Percentiles rank a stretch among this genome's conserved stretches.
These are phyloP conservation scores for Prasinococcaceae sp. DNA, from an alignment of 139 green algal genomes.

Conservation along the genomic window DNA sequence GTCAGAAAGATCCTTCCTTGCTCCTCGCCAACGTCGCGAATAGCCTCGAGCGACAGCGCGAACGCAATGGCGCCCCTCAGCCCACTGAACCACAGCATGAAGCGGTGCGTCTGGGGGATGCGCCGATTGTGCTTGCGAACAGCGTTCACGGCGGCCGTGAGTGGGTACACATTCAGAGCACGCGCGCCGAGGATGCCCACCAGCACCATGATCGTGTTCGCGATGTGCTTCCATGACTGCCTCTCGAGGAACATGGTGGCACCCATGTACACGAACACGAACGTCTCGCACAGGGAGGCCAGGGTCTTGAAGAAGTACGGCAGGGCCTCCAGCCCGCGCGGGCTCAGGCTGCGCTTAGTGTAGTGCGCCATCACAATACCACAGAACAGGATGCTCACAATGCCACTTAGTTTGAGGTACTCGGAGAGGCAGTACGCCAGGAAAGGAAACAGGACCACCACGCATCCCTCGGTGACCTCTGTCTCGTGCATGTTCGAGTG, in stretches of 20 bases:
- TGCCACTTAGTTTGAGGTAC: constrained; percentile 29
- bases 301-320: constrained; percentile 32
- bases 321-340: constrained; percentile 23
- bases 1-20: too few species aligned
- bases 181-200: constrained; percentile 31
- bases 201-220: constrained; percentile 27
- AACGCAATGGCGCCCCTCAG: constrained; percentile 57
- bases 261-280: constrained; percentile 60
- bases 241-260: not conserved
- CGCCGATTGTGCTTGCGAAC: constrained; percentile 6
- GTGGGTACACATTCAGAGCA: constrained; percentile 44
- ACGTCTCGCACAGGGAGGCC: constrained; percentile 46
- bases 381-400: constrained; percentile 50
- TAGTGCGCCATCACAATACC: constrained; percentile 50
- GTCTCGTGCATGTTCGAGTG: too few species aligned
- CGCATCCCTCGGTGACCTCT: constrained; percentile 39
- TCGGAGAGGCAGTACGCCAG: constrained; percentile 46
- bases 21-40: too few species aligned
- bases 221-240: constrained; percentile 13
- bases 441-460: constrained; percentile 43
- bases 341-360: constrained; percentile 37
- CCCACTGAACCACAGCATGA: constrained; percentile 44
- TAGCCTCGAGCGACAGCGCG: too few species aligned
- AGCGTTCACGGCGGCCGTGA: constrained; percentile 40
- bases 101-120: too few species aligned